Conservation (phyloP, 352 stramenopile genomes). For the Phytopythium litorale region DNA sequence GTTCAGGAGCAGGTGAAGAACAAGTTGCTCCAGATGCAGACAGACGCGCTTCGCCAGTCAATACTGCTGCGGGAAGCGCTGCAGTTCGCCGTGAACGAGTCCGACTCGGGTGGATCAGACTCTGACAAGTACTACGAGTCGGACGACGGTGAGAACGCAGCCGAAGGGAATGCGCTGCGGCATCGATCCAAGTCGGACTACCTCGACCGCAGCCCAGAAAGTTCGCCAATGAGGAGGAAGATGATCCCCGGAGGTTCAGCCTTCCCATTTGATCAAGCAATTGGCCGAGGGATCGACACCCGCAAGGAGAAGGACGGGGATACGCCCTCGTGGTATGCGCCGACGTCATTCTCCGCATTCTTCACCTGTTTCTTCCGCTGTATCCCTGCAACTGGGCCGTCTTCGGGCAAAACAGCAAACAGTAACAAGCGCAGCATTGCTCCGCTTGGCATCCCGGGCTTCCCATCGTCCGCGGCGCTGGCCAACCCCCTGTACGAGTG, state of each 20-base stretch:
- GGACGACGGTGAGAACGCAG: slow-evolving; percentile 13
- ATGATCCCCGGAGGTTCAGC: not conserved
- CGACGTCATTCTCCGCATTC: slow-evolving; percentile 11
- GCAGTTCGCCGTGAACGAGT: slow-evolving; percentile 21
- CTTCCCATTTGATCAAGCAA: slow-evolving; percentile 29
- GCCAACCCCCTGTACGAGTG: slow-evolving; percentile 43
- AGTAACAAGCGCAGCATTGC: slow-evolving; percentile 20
- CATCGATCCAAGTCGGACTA: slow-evolving; percentile 29
- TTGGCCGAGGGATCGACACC: not conserved
- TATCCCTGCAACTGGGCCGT: slow-evolving; percentile 10
- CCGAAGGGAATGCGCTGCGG: slow-evolving; percentile 8
- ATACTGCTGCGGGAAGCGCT: slow-evolving; percentile 44
- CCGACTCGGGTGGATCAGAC: slow-evolving; percentile 21
- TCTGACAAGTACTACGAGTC: slow-evolving; percentile 21
- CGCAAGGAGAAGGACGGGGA: slow-evolving; percentile 24
- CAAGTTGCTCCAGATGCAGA: slow-evolving; percentile 48
- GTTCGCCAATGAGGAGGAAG: slow-evolving; percentile 63
- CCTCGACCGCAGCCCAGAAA: slow-evolving; percentile 61
- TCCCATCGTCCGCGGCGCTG: slow-evolving; percentile 28
- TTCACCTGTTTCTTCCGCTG: slow-evolving; percentile 34
- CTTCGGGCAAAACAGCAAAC: slow-evolving; percentile 1
- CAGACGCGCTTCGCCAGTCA: slow-evolving; percentile 45
- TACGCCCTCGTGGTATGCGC: slow-evolving; percentile 5
- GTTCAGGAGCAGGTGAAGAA: slow-evolving; percentile 38
- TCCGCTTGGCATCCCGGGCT: slow-evolving; percentile 41